phyloP scores from a whole-genome alignment of 192 early-diverging fungal species.

The Linnemannia hyalina region DNA sequence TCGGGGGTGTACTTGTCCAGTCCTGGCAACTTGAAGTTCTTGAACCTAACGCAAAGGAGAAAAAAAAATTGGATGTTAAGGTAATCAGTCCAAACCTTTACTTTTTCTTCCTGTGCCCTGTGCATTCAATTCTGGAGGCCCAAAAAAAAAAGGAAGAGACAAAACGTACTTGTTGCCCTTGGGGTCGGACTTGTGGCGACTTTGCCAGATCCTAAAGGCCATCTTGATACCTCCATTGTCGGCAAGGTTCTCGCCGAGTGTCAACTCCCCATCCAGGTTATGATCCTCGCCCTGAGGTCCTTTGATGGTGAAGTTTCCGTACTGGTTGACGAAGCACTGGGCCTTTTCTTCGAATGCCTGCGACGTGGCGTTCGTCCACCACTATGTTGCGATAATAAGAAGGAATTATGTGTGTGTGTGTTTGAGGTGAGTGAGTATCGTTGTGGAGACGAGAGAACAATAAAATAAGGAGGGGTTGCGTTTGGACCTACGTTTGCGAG shows the following conservation, averaged over 20 bases:
- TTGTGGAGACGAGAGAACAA: not conserved
- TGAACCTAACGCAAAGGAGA: not conserved
- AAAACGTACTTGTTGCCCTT: slow-evolving; percentile 49
- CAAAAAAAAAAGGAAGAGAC: slow-evolving; percentile 37
- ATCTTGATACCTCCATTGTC: slow-evolving; percentile 74
- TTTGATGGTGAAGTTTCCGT: slow-evolving; percentile 62
- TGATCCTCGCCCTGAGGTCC: slow-evolving; percentile 35
- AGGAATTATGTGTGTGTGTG: slow-evolving; percentile 34
- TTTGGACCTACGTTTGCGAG: slow-evolving; percentile 12
- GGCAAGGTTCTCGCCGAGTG: slow-evolving; percentile 77
- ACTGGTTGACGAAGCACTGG: slow-evolving; percentile 77
- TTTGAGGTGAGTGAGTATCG: not conserved
- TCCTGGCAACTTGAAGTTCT: slow-evolving; percentile 55
- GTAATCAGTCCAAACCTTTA: no score
- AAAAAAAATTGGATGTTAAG: not conserved
- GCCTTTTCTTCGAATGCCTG: slow-evolving; percentile 61
- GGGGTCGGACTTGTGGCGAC: slow-evolving; percentile 12
- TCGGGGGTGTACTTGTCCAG: slow-evolving; percentile 61
- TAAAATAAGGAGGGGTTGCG: not conserved
- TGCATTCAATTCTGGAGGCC: not conserved
- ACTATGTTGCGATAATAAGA: slow-evolving; percentile 31
- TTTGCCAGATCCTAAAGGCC: slow-evolving; percentile 60
- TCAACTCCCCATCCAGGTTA: slow-evolving; percentile 63
- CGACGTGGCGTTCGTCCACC: slow-evolving; percentile 76
- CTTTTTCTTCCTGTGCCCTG: slow-evolving; percentile 19